These are phyloP conservation scores for Coemansia sp. DNA, from an alignment of 192 early-diverging fungal genomes.

Conservation along the genomic window DNA sequence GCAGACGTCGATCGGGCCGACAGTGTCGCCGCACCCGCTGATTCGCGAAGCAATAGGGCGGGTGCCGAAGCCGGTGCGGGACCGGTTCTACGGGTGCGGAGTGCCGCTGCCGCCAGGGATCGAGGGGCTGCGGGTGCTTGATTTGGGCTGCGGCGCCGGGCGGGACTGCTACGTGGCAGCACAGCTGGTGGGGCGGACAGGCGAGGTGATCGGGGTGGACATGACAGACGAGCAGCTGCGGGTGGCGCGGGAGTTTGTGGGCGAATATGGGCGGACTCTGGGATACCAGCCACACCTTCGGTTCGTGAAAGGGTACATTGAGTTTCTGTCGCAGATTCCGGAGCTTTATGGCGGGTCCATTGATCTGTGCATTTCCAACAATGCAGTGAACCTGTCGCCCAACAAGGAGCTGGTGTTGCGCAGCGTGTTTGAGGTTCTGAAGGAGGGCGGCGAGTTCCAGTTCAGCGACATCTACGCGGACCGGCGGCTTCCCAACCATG, in stretches of 20 bases:
- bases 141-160: constrained; percentile 48
- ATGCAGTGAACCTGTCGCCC: constrained; percentile 52
- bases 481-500: constrained; percentile 32
- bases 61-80: constrained; percentile 34
- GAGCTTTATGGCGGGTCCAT: constrained; percentile 28
- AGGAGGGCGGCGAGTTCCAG: constrained; percentile 46
- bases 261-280: constrained; percentile 25
- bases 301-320: constrained; percentile 51
- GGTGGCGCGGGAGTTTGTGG: constrained; percentile 28
- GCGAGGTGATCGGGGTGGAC: constrained; percentile 48
- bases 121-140: constrained; percentile 43
- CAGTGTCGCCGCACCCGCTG: constrained; percentile 26
- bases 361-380: constrained; percentile 52
- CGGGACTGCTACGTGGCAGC: constrained; percentile 55
- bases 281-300: constrained; percentile 46
- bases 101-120: constrained; percentile 46
- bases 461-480: constrained; percentile 54
- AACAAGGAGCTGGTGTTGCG: constrained; percentile 45
- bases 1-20: constrained; percentile 43
- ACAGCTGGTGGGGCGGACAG: constrained; percentile 36
- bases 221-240: constrained; percentile 55
- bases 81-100: constrained; percentile 49
- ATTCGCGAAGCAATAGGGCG: constrained; percentile 31
- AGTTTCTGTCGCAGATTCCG: constrained; percentile 29
- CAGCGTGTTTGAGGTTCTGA: constrained; percentile 39